These are phyloP conservation scores for Magnaporthiopsis rhizophila DNA, from an alignment of 2,329 filamentous ascomycete genomes.

Conservation along the genomic window DNA sequence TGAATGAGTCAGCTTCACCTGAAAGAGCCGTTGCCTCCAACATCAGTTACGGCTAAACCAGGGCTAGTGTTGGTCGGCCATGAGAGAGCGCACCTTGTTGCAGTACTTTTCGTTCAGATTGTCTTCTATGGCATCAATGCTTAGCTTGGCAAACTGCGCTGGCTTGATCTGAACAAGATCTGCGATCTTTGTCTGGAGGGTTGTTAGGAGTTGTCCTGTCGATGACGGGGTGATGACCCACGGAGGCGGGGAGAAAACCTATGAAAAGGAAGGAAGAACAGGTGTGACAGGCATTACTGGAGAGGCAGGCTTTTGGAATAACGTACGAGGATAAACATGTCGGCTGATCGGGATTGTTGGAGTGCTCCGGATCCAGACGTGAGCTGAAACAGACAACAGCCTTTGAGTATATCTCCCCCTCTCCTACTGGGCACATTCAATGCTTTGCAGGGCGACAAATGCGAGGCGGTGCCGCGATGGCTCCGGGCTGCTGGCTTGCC, in stretches of 20 bases:
- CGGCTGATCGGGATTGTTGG: not conserved
- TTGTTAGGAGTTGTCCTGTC: not conserved
- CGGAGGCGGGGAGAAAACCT: too few relatives aligned
- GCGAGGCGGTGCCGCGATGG: too few relatives aligned
- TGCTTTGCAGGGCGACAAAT: not conserved
- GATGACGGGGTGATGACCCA: not conserved
- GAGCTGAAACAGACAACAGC: not conserved
- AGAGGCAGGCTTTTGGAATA: not conserved
- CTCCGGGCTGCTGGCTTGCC: too few relatives aligned
- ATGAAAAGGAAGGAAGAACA: not conserved
- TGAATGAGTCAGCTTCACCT: not conserved
- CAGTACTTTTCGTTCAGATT: constrained; percentile 96
- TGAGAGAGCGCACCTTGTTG: constrained; percentile 57
- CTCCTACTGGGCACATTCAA: too few relatives aligned
- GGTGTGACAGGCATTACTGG: too few relatives aligned
- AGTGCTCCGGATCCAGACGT: not conserved
- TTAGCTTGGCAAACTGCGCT: constrained; percentile 77
- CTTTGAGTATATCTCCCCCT: too few relatives aligned
- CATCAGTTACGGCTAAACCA: not conserved
- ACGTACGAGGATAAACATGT: constrained; percentile 45
- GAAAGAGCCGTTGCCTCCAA: constrained; percentile 2
- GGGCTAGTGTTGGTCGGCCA: not conserved
- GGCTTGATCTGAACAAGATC: constrained; percentile 92
- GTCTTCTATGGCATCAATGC: constrained; percentile 81
- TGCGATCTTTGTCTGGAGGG: constrained; percentile 72